These are phyloP conservation scores for Cyclanthera cordifolia DNA, from an alignment of 306 rosid genomes.

Conservation along the genomic window DNA sequence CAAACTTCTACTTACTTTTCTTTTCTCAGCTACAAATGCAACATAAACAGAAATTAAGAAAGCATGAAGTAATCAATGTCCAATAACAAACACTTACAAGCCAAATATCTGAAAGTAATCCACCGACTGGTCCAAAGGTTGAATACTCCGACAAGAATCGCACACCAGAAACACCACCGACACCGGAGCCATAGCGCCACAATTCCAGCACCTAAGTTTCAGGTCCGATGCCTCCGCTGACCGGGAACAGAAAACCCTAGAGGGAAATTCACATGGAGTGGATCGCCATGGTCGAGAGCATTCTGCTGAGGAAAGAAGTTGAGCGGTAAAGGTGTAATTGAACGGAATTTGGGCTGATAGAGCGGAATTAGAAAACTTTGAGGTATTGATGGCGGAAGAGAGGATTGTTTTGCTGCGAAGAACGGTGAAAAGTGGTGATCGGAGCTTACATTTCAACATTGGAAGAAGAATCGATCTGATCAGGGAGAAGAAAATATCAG, in stretches of 20 bases:
- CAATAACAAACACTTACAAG: conserved; percentile 31
- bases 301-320: conserved; percentile 12
- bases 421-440: conserved; percentile 24
- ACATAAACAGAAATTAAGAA: not conserved
- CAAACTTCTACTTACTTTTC: not conserved
- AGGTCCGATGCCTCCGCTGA: conserved; percentile 19
- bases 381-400: conserved; percentile 18
- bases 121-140: conserved; percentile 54
- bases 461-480: not conserved
- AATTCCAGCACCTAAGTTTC: conserved; percentile 58
- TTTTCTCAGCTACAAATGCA: conserved; percentile 6
- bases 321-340: conserved; percentile 1
- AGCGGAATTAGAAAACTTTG: conserved; percentile 4
- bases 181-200: conserved; percentile 29
- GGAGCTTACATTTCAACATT: conserved; percentile 41
- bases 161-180: conserved; percentile 49
- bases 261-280: conserved; percentile 12
- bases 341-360: conserved; percentile 6
- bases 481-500: no score
- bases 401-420: conserved; percentile 18
- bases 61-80: not conserved
- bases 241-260: conserved; percentile 27
- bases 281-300: not conserved
- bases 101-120: conserved; percentile 73
- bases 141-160: conserved; percentile 56